Evolutionary conservation across 73 alveolate species (phyloP), one percentile per base, ranked within the genome.

Genomic region (Tetrahymena borealis): DNA sequence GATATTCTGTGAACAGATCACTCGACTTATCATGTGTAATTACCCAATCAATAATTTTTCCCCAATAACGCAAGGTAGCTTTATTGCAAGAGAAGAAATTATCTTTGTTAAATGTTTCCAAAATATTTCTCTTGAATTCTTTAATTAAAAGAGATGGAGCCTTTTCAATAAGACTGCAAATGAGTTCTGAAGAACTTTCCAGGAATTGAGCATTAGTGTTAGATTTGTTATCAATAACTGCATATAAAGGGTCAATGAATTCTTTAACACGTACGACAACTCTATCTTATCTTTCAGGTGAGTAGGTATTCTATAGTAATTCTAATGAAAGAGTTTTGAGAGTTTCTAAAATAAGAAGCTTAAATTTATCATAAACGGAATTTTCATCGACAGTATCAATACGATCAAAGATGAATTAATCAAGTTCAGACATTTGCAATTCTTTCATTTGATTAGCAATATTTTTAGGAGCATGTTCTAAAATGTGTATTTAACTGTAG

Each of bases 21-120:
- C 60, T 93, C 39, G 85, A 60, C 28, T 91, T 79, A 2, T 90
- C 95, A 78, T 39, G 40, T 11, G 90, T 32, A 39, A 93, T 91
- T 7, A 93, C 95, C 92, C 92, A 93, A 93, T 93, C 91, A 2
- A 93, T 93, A 13, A 93, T 93, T 33, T 93, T 93, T 16, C 93
- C 91, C 95, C 95, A 93, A 41, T 93, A 93, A 38, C 91, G 78
- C 78, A 93, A 90, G 12, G 95, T 93, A 15, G 39, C 20, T 42
- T 93, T 78, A 0, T 85, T 60, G 78, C 91, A 40, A 16, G 36
- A 40, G 40, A 93, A 93, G 85, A 93, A 93, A 33, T 93, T 92
- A 24, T 93, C 95, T 40, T 85, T 93, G 60, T 93, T 93, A 31
- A 93, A 93, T 11, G 40, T 39, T 33, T 85, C 91, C 33, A 93